phyloP scores from a whole-genome alignment of 257 asterid species.

The Petunia secreta region DNA sequence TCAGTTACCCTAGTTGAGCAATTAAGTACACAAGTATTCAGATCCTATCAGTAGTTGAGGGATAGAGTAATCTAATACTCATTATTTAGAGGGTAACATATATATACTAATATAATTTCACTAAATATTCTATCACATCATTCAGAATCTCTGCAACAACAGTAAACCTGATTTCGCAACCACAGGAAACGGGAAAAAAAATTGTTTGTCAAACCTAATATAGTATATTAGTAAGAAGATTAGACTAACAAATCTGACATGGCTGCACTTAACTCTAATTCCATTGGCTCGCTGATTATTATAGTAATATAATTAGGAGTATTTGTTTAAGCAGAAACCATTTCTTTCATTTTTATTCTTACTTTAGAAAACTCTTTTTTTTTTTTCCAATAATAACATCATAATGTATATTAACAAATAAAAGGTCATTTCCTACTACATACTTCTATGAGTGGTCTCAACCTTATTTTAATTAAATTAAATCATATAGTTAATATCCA shows the following conservation, averaged over 20 bases:
- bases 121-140: not conserved
- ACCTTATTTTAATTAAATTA: not conserved
- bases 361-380: not conserved
- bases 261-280: conserved; percentile 44
- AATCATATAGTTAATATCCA: conserved; percentile 10
- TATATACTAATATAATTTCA: not conserved
- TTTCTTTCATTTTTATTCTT: conserved; percentile 17
- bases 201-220: not conserved
- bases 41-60: not conserved
- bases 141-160: not conserved
- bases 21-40: no score
- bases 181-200: no score
- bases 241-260: conserved; percentile 38
- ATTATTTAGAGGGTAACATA: not conserved
- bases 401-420: conserved; percentile 6
- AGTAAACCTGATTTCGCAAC: not conserved
- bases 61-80: no score
- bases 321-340: not conserved
- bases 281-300: conserved; percentile 42
- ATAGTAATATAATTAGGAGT: conserved; percentile 16
- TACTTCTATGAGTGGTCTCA: conserved; percentile 20
- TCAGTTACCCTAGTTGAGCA: no score
- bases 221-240: not conserved
- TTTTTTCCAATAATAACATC: not conserved
- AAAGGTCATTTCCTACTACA: conserved; percentile 33